These are phyloP conservation scores for Apiotrichum siamense DNA, from an alignment of 1,284 basidiomycete genomes.

Conservation along the genomic window DNA sequence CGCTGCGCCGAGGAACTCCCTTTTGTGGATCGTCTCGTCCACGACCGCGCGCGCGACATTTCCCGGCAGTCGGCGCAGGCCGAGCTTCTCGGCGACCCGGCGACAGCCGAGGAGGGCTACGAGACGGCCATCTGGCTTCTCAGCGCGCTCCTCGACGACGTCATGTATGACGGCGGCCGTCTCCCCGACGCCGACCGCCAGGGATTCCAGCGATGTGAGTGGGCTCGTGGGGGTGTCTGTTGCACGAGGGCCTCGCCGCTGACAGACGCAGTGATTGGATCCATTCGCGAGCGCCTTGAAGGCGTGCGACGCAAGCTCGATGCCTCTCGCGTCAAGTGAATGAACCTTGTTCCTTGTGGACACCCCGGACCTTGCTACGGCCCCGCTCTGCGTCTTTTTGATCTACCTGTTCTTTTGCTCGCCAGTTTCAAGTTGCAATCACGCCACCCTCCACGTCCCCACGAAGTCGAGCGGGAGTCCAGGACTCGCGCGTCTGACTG, in stretches of 20 bases:
- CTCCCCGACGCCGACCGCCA: constrained; percentile 76
- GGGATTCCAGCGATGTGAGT: constrained; percentile 73
- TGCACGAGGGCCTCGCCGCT: not conserved
- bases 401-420: not conserved
- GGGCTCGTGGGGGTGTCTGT: not conserved
- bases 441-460: too few species aligned
- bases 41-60: constrained; percentile 54
- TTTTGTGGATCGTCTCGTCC: constrained; percentile 53
- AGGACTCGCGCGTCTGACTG: too few species aligned
- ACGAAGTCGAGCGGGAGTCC: too few species aligned
- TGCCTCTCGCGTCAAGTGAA: not conserved
- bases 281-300: constrained; percentile 17
- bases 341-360: not conserved
- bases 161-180: constrained; percentile 72
- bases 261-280: constrained; percentile 10
- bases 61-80: constrained; percentile 86
- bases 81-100: constrained; percentile 71
- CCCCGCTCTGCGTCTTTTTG: not conserved
- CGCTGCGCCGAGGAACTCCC: constrained; percentile 51
- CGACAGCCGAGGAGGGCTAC: constrained; percentile 83
- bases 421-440: too few species aligned
- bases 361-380: not conserved
- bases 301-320: constrained; percentile 19
- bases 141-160: constrained; percentile 82
- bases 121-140: constrained; percentile 91